Evolutionary conservation across 2,329 filamentous ascomycete species (phyloP), one percentile per base, ranked within the genome.

Genomic region (Fusarium udum): DNA sequence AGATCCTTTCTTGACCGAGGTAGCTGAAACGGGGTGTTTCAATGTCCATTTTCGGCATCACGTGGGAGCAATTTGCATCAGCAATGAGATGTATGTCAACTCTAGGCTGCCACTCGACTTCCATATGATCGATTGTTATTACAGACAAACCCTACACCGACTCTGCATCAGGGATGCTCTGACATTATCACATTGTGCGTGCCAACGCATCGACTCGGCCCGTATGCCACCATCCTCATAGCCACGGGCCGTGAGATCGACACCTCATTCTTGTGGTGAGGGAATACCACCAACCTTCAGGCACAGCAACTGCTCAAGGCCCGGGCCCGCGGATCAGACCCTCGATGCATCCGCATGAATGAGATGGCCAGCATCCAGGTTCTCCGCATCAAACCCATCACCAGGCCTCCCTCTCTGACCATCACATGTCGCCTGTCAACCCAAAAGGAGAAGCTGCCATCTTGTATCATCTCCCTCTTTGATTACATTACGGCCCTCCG

Each of bases 341-440:
- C 71, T 64, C 67, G 63, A 57, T 69, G 64, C 62, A 75, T 71
- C 63, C 73, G 63, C 72, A 71, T 64, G 49, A 65, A 69, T 65
- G 46, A 73, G 66, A 76, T 73, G 61, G 48, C 60, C 45, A 65
- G 46, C 36, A 52, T 42, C 67, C 61, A 69, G 74, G 71, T 67
- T 74, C 72, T 74, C 74, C 65, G 72, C 74, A 77, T 77, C 72
- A 77, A 72, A 68, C 51, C 70, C 72, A 77, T 77, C 75, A 77
- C 61, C 68, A 66, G 74, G 55, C 46, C 71, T 40, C 62, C 46
- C 46, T 64, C 68, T 55, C 58, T 62, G 28, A 34, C 63, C 61
- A 67, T 75, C 75, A 77, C 75, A 75, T 75, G 75, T 46, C 34
- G 55, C 61, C 36, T 61, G 45, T 56, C 66, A 65, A 73, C 40